These are phyloP conservation scores for Eutrema yunnanense DNA, from an alignment of 345 rosid genomes.

Conservation along the genomic window DNA sequence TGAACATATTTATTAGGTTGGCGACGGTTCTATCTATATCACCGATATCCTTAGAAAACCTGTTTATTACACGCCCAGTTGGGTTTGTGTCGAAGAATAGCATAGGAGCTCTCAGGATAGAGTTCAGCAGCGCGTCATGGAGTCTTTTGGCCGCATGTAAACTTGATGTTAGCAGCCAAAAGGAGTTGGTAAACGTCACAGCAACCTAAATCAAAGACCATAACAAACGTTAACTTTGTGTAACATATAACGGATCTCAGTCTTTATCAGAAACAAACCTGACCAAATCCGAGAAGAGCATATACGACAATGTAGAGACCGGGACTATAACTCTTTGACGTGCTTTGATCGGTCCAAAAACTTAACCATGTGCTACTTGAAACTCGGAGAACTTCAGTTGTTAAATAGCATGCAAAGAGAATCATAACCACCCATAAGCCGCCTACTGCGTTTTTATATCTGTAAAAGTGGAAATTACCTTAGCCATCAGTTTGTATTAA, in stretches of 20 bases:
- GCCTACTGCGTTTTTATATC: slow-evolving; percentile 87
- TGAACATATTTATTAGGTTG: slow-evolving; percentile 57
- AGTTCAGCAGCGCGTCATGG: slow-evolving; percentile 70
- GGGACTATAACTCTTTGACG: slow-evolving; percentile 46
- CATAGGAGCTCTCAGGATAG: slow-evolving; percentile 89
- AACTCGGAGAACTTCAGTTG: slow-evolving; percentile 74
- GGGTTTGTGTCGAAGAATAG: slow-evolving; percentile 94
- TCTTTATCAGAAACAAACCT: slow-evolving; percentile 42
- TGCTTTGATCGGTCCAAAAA: slow-evolving; percentile 76
- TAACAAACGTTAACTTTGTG: not conserved
- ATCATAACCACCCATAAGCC: slow-evolving; percentile 79
- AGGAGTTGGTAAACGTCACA: slow-evolving; percentile 70
- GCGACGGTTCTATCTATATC: slow-evolving; percentile 87
- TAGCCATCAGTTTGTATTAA: not conserved
- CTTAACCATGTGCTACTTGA: slow-evolving; percentile 91
- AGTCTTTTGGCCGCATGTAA: slow-evolving; percentile 73
- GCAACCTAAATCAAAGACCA: slow-evolving; percentile 45
- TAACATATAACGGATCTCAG: not conserved
- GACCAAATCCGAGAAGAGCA: slow-evolving; percentile 71
- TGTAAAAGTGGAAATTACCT: slow-evolving; percentile 21
- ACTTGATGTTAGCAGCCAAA: slow-evolving; percentile 82
- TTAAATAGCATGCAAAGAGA: slow-evolving; percentile 62
- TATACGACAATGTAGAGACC: slow-evolving; percentile 56
- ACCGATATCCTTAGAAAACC: slow-evolving; percentile 91
- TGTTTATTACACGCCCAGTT: slow-evolving; percentile 79